Conservation (phyloP, 768 basidiomycete genomes). For the Wakefieldia striispora region DNA sequence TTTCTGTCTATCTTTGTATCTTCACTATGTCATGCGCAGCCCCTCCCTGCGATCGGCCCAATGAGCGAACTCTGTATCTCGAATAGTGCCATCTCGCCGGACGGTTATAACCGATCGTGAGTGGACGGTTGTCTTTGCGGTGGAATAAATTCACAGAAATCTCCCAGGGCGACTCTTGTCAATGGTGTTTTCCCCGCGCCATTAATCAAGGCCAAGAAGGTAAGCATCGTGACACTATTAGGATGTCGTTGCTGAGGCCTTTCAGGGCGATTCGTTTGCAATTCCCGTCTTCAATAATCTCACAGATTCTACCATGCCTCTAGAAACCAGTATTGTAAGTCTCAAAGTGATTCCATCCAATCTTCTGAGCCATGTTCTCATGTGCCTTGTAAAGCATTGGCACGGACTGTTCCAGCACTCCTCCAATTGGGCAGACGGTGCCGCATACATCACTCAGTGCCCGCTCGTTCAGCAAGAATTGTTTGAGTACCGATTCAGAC, state of each 20-base stretch:
- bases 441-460: slow-evolving; percentile 39
- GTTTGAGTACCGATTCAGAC: slow-evolving; percentile 36
- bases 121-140: neutral
- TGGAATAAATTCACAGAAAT: neutral
- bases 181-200: slow-evolving; percentile 44
- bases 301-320: slow-evolving; percentile 45
- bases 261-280: slow-evolving; percentile 35
- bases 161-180: slow-evolving; percentile 36
- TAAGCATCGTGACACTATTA: neutral
- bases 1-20: neutral
- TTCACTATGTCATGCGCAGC: neutral
- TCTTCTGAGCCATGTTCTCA: slow-evolving; percentile 12
- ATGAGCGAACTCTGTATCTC: slow-evolving; percentile 28
- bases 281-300: slow-evolving; percentile 45
- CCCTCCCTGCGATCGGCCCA: slow-evolving; percentile 10
- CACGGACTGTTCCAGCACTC: slow-evolving; percentile 24
- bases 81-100: slow-evolving; percentile 40
- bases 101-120: slow-evolving; percentile 41
- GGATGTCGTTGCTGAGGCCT: neutral
- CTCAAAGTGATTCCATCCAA: slow-evolving; percentile 3
- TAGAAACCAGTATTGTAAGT: slow-evolving; percentile 39
- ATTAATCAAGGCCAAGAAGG: slow-evolving; percentile 40
- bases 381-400: slow-evolving; percentile 22
- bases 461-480: slow-evolving; percentile 35
- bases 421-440: slow-evolving; percentile 28